Evolutionary conservation across 805 yeast genomes (phyloP).

Genomic region (Lipomyces chichibuensis): DNA sequence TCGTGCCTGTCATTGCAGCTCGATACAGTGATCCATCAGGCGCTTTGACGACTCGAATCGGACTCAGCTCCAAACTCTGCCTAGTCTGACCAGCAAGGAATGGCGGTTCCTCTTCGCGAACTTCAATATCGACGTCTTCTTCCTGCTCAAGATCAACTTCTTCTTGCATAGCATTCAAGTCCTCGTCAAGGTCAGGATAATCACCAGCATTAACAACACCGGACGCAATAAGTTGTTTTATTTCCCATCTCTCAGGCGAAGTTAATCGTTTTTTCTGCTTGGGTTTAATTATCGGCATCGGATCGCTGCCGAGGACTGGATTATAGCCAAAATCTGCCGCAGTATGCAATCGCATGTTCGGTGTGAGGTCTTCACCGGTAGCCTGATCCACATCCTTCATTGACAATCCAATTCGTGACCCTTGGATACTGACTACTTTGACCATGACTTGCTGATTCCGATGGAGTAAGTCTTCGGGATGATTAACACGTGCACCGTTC

Average conservation of each 20-base stretch:
- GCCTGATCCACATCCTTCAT: conserved; percentile 74
- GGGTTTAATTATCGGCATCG: background rate
- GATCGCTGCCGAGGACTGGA: background rate
- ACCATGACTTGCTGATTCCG: conserved; percentile 67
- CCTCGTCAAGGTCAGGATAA: conserved; percentile 63
- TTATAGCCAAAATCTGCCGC: conserved; percentile 10
- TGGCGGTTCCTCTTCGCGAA: conserved; percentile 68
- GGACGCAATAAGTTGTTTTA: conserved; percentile 76
- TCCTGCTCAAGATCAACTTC: conserved; percentile 47
- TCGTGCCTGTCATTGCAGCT: conserved; percentile 76
- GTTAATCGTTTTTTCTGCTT: conserved; percentile 55
- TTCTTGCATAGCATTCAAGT: conserved; percentile 42
- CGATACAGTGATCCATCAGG: conserved; percentile 80
- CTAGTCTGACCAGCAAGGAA: conserved; percentile 64
- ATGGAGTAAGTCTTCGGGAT: conserved; percentile 62
- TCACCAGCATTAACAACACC: conserved; percentile 72
- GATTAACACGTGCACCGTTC: conserved; percentile 52
- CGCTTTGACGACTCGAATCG: conserved; percentile 62
- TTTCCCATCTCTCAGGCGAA: conserved; percentile 91
- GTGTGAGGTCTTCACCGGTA: conserved; percentile 54
- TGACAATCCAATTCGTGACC: conserved; percentile 56
- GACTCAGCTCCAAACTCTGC: conserved; percentile 49
- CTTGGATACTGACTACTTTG: conserved; percentile 55
- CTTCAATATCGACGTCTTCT: conserved; percentile 71
- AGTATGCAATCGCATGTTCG: conserved; percentile 14